Evolutionary conservation across 2,329 filamentous ascomycete species (phyloP), one percentile per base, ranked within the genome.

Genomic region (Leptographium procerum): DNA sequence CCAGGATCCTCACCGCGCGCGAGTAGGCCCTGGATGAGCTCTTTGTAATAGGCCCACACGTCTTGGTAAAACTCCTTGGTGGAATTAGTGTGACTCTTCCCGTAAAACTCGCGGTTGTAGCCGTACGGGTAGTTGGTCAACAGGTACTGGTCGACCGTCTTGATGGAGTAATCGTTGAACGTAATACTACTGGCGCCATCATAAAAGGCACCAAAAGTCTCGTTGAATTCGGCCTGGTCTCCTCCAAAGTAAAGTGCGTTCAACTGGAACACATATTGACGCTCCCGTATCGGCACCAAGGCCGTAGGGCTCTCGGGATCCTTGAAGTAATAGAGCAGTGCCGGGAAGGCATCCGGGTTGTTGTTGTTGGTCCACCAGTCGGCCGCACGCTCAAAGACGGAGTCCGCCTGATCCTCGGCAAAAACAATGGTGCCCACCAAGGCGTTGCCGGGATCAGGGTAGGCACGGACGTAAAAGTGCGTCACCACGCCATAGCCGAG

Each of bases 401-500:
- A 40, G 3, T 51, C 55, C 14, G 55, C 43, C 47, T 50, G 29
- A 31, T 56, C 47, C 45, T 56, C 29, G 45, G n/a, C 55, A 28
- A 56, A 56, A 19, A 51, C 55, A 29, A 56, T 51, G n/a, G 55
- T 56, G 26, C 45, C 55, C 3, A 56, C 45, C 13, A 40, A 13
- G 19, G 47, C 55, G 31, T 28, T 50, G 55, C 55, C 45, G 4
- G 55, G 55, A 1, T 74, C 75, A 0, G 75, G 73, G 63, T 80
- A 73, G 0, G 79, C 77, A 59, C 77, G 77, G 10, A 81, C 66
- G 0, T 82, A 85, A 40, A 85, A 70, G 0, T 79, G 81, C 1
- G 76, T 77, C 28, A 86, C 74, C 1, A 86, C 73, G 0, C 80
- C 83, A 64, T 83, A 87, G 0, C 81, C 85, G n/a, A 77, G 79